Evolutionary conservation across 2,329 filamentous ascomycete genomes (phyloP), one percentile per base, ranked within the genome.

Genomic region (Fonsecaea pugnacius): DNA sequence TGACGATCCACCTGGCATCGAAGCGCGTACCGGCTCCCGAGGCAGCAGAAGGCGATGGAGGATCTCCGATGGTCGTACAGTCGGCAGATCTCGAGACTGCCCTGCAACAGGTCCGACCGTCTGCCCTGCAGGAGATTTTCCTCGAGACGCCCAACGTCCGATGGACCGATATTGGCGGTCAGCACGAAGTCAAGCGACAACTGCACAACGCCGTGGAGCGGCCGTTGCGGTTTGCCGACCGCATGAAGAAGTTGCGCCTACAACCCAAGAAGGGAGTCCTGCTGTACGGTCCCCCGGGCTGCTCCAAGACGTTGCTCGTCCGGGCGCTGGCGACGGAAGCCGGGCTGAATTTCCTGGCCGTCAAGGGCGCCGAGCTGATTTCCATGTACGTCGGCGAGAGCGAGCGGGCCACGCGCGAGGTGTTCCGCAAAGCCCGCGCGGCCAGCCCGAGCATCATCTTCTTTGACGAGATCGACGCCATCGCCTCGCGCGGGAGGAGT

Each of bases 301-400:
- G 94, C 78, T 96, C 92, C 68, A 98, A 98, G 78, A 98, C 94
- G 0, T 86, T 97, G 75, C 92, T 88, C 0, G 94, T 94, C 0
- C 92, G 96, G 75, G 94, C 94, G 32, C 86, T 96, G 70, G 94
- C 94, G 16, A 96, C 92, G 6, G 92, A 96, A 75, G 91, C 91
- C 33, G 90, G 90, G 3, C 89, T 96, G 77, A 97, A 97, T 76
- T 97, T 97, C 81, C 89, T 97, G 74, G 90, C 92, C 8, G 91
- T 98, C 69, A 96, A 97, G 78, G 94, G 92, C 30, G 92, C 92
- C 38, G 94, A 97, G 77, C 85, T 97, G 12, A 87, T 96, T 65
- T 96, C 92, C 78, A 96, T 96, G 91, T 98, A 97, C 77, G 93
- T 98, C 18, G 94, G 94, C 66, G 94, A 98, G 76, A 94, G 92